phyloP scores from a whole-genome alignment of 306 rosid genomes.

The Pueraria montana region DNA sequence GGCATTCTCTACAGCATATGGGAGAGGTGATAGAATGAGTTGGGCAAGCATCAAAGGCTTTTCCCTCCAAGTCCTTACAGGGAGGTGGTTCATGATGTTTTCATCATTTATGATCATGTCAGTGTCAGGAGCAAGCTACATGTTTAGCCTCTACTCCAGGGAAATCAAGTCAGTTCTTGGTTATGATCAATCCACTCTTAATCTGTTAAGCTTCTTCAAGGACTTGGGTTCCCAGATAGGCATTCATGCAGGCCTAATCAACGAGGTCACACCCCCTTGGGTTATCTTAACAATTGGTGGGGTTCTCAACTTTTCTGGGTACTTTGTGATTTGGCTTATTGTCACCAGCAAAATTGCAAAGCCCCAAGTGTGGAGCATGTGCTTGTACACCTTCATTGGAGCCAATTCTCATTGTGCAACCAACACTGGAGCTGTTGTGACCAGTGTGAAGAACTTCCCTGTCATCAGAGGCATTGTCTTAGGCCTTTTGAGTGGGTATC shows the following conservation, averaged over 20 bases:
- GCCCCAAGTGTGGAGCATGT: conserved; percentile 46
- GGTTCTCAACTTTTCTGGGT: conserved; percentile 48
- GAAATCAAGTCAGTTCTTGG: conserved; percentile 55
- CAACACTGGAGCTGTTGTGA: conserved; percentile 53
- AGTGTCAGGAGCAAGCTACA: conserved; percentile 59
- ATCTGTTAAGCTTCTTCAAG: conserved; percentile 51
- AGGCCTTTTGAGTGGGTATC: conserved; percentile 52
- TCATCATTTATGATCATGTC: conserved; percentile 58
- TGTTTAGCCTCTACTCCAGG: conserved; percentile 52
- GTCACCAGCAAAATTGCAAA: conserved; percentile 42
- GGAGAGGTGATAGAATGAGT: not conserved
- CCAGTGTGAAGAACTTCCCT: conserved; percentile 56
- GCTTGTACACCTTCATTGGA: conserved; percentile 49
- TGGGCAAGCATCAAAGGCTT: conserved; percentile 9
- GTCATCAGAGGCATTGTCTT: conserved; percentile 50
- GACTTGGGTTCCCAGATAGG: conserved; percentile 54
- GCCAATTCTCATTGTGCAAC: conserved; percentile 53
- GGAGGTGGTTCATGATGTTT: conserved; percentile 60
- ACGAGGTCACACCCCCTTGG: conserved; percentile 57
- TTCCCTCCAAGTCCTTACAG: conserved; percentile 44
- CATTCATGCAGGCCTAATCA: conserved; percentile 48
- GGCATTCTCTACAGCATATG: not conserved
- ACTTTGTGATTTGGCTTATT: conserved; percentile 57
- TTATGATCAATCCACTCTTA: conserved; percentile 55
- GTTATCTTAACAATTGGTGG: conserved; percentile 53